These are phyloP conservation scores for Dictyostelium citrinum DNA, from an alignment of 78 protist genomes.

Conservation along the genomic window DNA sequence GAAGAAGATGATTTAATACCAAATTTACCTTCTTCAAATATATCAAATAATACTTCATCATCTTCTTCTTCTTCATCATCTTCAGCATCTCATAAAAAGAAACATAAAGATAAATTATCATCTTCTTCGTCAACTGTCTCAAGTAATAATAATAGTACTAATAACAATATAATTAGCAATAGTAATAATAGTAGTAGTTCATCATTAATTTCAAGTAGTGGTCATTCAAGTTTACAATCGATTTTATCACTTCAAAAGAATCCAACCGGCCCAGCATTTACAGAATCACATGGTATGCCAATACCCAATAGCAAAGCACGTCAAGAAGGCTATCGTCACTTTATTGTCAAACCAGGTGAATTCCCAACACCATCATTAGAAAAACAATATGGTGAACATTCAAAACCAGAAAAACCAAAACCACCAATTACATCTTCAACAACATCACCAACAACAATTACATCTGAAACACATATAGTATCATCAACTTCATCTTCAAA, in stretches of 20 bases:
- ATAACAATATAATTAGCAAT: not conserved
- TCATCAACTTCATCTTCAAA: not conserved
- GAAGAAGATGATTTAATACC: constrained; percentile 8
- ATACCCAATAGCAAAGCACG: constrained; percentile 55
- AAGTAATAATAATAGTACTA: not conserved
- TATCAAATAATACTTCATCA: not conserved
- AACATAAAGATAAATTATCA: not conserved
- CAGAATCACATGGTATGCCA: constrained; percentile 1
- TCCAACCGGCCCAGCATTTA: constrained; percentile 36
- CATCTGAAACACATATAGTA: not conserved
- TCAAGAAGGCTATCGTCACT: constrained; percentile 71
- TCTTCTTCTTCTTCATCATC: not conserved
- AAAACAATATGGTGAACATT: not conserved
- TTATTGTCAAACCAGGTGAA: constrained; percentile 45
- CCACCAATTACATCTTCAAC: not conserved
- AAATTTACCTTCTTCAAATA: not conserved
- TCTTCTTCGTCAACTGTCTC: not conserved
- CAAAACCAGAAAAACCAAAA: not conserved
- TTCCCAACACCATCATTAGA: constrained; percentile 56
- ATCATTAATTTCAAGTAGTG: not conserved
- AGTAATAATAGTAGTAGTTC: not conserved
- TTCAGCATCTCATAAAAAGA: not conserved
- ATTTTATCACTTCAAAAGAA: not conserved
- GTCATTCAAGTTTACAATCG: not conserved
- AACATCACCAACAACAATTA: not conserved